Percentiles rank a stretch among this genome's conserved stretches.
Conservation (phyloP, 1,284 basidiomycete species). For the Microbotryomycetes sp. region DNA sequence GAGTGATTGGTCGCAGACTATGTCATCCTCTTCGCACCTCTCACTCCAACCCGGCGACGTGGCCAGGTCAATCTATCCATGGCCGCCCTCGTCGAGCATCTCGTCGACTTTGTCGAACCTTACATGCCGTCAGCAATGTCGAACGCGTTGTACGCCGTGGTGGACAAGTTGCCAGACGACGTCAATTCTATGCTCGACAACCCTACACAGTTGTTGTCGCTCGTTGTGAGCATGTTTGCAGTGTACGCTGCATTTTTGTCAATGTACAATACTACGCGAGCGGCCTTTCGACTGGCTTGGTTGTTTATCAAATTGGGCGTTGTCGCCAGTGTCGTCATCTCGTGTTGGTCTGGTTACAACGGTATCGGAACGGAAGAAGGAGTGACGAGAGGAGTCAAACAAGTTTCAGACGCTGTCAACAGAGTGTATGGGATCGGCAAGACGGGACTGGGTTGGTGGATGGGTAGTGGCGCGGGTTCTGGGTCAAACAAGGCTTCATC, state of each 20-base stretch:
- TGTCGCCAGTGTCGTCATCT: conserved; percentile 48
- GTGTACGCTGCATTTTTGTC: conserved; percentile 65
- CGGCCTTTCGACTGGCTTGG: conserved; percentile 57
- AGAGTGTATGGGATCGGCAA: conserved; percentile 9
- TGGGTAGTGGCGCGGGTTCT: background rate
- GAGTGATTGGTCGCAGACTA: too few species aligned
- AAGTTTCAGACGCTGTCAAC: background rate
- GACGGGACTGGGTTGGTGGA: conserved; percentile 10
- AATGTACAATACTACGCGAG: conserved; percentile 64
- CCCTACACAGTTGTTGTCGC: conserved; percentile 51
- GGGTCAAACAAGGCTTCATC: background rate
- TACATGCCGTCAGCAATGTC: background rate
- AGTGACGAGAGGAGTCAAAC: conserved; percentile 2
- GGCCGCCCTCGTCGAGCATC: background rate
- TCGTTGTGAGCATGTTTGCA: conserved; percentile 59
- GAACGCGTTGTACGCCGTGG: background rate
- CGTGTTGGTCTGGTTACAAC: conserved; percentile 10
- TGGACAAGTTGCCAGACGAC: background rate
- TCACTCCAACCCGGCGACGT: too few species aligned
- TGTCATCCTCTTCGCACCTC: too few species aligned
- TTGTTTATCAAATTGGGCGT: conserved; percentile 67
- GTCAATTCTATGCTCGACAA: background rate
- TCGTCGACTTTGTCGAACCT: background rate
- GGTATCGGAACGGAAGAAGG: conserved; percentile 3
- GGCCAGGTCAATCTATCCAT: background rate